A percentile compares a stretch with the other conserved stretches of the same genome.
Conservation (phyloP, 2,329 filamentous ascomycete genomes). For the Metarhizium brunneum region DNA sequence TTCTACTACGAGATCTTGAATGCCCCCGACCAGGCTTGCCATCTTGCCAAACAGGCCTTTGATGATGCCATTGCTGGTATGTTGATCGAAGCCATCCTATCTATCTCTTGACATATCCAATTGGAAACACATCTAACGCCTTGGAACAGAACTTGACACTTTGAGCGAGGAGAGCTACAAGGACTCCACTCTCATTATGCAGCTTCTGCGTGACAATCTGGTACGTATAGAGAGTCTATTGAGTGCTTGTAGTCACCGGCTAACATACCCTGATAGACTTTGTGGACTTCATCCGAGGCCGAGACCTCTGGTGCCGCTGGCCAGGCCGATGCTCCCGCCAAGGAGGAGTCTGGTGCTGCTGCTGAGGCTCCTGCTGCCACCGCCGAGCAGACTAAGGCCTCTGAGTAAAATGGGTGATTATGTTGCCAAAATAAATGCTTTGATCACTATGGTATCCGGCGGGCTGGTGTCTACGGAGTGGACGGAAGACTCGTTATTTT, state of each 20-base stretch:
- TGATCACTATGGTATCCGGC: conserved; percentile 31
- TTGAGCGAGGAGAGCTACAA: conserved; percentile 99
- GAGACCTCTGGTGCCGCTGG: conserved; percentile 53
- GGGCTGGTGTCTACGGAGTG: conserved; percentile 57
- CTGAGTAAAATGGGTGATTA: conserved; percentile 40
- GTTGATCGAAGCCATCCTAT: conserved; percentile 6
- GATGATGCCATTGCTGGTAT: conserved; percentile 86
- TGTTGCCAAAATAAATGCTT: conserved; percentile 19
- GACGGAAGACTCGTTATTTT: conserved; percentile 49
- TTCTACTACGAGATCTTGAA: conserved; percentile 99
- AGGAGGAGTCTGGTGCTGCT: conserved; percentile 40
- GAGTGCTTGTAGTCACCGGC: conserved; percentile 6
- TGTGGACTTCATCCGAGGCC: conserved; percentile 98
- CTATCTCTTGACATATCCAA: conserved; percentile 8
- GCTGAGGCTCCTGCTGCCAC: conserved; percentile 44
- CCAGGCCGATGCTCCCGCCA: conserved; percentile 37
- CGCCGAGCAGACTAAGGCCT: conserved; percentile 59
- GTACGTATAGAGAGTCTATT: conserved; percentile 38
- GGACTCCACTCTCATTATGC: conserved; percentile 98
- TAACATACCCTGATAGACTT: conserved; percentile 55
- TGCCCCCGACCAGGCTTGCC: conserved; percentile 95
- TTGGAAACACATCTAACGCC: not conserved
- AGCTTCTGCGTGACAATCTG: conserved; percentile 93
- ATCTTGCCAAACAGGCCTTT: conserved; percentile 97
- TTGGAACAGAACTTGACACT: conserved; percentile 72